Evolutionary conservation across 2,329 filamentous ascomycete genomes (phyloP).

Genomic region (Tolypocladium album): DNA sequence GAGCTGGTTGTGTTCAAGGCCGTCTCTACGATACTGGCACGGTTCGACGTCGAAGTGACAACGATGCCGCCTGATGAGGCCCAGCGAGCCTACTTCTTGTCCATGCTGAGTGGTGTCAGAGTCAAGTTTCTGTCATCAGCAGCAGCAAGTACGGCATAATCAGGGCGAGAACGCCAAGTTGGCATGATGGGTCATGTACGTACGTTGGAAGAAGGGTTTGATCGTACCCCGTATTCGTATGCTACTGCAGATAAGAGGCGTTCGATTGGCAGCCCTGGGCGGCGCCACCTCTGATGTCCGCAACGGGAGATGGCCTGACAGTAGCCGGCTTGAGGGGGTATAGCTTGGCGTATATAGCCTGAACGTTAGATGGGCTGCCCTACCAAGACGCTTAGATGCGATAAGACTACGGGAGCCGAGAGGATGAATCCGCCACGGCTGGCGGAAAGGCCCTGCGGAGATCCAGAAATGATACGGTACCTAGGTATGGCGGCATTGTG

Average conservation of each 20-base stretch:
- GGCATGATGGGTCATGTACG: background rate
- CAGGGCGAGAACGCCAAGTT: background rate
- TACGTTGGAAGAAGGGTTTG: background rate
- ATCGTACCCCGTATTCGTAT: background rate
- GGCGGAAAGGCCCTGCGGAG: background rate
- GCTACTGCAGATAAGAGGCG: background rate
- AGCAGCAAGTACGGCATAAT: background rate
- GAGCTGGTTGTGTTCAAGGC: conserved; percentile 37
- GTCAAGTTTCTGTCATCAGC: conserved; percentile 22
- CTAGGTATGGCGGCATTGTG: too few species aligned
- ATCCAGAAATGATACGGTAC: background rate
- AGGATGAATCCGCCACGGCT: background rate
- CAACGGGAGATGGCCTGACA: background rate
- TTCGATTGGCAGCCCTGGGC: background rate
- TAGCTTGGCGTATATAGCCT: background rate
- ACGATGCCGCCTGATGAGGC: conserved; percentile 25
- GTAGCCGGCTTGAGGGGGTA: too few species aligned
- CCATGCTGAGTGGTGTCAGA: conserved; percentile 37
- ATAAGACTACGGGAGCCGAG: background rate
- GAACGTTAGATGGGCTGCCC: background rate
- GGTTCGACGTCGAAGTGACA: conserved; percentile 31
- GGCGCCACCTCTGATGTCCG: background rate
- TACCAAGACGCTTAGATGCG: background rate
- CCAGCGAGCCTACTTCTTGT: conserved; percentile 38
- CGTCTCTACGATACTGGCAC: conserved; percentile 26